Evolutionary conservation across 805 yeast species (phyloP).

Genomic region (Yamadazyma olivae): DNA sequence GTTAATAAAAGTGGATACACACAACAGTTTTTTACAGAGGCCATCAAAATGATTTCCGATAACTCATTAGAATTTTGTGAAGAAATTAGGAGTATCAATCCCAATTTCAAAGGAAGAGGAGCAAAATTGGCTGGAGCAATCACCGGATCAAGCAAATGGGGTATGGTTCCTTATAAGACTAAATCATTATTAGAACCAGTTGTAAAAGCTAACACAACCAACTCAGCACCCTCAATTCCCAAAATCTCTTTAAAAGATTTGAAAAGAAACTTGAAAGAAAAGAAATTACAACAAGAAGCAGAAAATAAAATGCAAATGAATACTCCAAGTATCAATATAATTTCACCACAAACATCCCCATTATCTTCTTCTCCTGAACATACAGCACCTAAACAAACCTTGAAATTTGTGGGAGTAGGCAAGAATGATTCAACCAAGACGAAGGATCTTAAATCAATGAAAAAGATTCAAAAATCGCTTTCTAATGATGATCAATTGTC

Average conservation of each 20-base stretch:
- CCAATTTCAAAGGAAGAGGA: constrained; percentile 39
- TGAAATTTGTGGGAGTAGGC: constrained; percentile 24
- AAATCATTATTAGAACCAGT: constrained; percentile 36
- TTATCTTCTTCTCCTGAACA: constrained; percentile 7
- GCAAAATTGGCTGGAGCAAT: constrained; percentile 40
- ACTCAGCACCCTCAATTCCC: neutral
- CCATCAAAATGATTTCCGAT: constrained; percentile 29
- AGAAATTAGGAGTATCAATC: constrained; percentile 33
- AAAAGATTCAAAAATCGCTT: constrained; percentile 26
- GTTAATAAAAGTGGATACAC: constrained; percentile 15
- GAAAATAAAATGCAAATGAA: neutral
- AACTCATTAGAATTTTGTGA: constrained; percentile 31
- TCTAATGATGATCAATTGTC: constrained; percentile 30
- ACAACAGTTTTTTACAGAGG: constrained; percentile 26
- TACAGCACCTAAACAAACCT: constrained; percentile 23
- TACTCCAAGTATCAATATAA: constrained; percentile 8
- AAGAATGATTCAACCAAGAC: constrained; percentile 12
- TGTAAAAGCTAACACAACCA: constrained; percentile 7
- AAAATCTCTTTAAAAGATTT: constrained; percentile 28
- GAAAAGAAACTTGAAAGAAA: constrained; percentile 15
- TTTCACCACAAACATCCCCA: constrained; percentile 8
- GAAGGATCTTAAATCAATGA: constrained; percentile 11
- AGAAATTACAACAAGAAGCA: constrained; percentile 1
- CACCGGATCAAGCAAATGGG: constrained; percentile 41
- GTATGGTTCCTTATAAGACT: constrained; percentile 38